Evolutionary conservation across 192 early-diverging fungal species (phyloP).

Genomic region (Backusella mclennaniae): DNA sequence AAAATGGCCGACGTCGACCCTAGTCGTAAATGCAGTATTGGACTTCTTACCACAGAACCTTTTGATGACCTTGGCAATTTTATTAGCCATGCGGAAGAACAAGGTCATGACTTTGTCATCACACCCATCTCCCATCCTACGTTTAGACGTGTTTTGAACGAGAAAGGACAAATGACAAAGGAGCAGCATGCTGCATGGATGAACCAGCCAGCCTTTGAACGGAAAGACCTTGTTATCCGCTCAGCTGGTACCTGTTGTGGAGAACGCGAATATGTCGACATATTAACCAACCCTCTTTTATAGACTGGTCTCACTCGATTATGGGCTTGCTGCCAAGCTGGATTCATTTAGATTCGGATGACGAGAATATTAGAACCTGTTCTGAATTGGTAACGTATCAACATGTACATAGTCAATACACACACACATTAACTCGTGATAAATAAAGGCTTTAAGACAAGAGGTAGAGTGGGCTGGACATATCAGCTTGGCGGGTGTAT

Average conservation of each 20-base stretch:
- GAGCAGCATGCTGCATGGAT: conserved; percentile 36
- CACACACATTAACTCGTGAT: neutral
- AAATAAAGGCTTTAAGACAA: conserved; percentile 47
- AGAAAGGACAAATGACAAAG: conserved; percentile 27
- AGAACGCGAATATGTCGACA: neutral
- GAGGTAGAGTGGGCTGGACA: conserved; percentile 72
- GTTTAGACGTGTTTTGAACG: conserved; percentile 45
- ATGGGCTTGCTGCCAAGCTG: conserved; percentile 55
- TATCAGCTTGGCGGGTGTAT: conserved; percentile 58
- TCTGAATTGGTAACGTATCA: conserved; percentile 48
- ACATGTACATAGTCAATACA: neutral
- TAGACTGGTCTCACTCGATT: conserved; percentile 15
- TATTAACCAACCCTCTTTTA: neutral
- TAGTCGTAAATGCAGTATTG: conserved; percentile 6
- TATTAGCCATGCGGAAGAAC: conserved; percentile 23
- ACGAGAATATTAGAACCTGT: conserved; percentile 43
- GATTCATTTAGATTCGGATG: conserved; percentile 53
- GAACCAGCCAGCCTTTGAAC: conserved; percentile 39
- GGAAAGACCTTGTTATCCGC: conserved; percentile 44
- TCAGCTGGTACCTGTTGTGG: conserved; percentile 30
- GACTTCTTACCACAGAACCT: neutral
- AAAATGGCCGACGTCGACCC: neutral
- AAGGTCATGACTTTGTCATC: conserved; percentile 53
- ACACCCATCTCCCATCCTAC: conserved; percentile 48
- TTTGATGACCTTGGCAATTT: conserved; percentile 4